phyloP scores from a whole-genome alignment of 495 filamentous ascomycete genomes.

The Pyronema omphalodes region DNA sequence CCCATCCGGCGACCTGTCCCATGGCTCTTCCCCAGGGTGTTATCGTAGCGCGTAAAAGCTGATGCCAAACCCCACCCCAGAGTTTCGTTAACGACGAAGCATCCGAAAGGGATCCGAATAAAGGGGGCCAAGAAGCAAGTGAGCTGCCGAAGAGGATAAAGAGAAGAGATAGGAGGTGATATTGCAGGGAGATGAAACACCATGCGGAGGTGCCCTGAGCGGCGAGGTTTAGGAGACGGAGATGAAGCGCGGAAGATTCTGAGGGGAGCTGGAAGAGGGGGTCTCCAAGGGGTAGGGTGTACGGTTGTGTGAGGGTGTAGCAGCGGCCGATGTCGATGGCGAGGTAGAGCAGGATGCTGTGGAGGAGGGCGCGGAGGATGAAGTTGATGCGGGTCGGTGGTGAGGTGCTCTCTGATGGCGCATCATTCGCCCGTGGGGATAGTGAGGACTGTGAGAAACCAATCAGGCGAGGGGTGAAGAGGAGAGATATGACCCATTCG shows the following conservation, averaged over 20 bases:
- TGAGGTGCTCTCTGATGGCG: no score
- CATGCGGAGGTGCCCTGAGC: background rate
- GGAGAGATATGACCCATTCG: background rate
- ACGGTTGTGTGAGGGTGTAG: background rate
- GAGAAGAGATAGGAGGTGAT: background rate
- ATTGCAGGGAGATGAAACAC: background rate
- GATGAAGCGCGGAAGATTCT: no score
- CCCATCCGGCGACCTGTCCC: background rate
- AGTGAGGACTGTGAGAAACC: background rate
- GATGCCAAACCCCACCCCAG: constrained; percentile 1
- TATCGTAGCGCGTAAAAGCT: background rate
- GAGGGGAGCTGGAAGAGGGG: no score
- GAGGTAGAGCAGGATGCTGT: background rate
- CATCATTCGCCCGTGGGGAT: no score
- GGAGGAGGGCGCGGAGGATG: background rate
- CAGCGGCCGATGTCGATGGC: background rate
- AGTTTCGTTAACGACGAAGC: background rate
- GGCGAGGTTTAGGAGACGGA: background rate
- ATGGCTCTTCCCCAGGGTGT: background rate
- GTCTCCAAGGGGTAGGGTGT: background rate
- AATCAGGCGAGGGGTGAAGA: background rate
- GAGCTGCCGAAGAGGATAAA: background rate
- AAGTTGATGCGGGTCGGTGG: background rate
- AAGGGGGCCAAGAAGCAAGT: background rate
- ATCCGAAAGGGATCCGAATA: background rate